phyloP scores from a whole-genome alignment of 768 basidiomycete species.

The Crassisporium funariophilum region DNA sequence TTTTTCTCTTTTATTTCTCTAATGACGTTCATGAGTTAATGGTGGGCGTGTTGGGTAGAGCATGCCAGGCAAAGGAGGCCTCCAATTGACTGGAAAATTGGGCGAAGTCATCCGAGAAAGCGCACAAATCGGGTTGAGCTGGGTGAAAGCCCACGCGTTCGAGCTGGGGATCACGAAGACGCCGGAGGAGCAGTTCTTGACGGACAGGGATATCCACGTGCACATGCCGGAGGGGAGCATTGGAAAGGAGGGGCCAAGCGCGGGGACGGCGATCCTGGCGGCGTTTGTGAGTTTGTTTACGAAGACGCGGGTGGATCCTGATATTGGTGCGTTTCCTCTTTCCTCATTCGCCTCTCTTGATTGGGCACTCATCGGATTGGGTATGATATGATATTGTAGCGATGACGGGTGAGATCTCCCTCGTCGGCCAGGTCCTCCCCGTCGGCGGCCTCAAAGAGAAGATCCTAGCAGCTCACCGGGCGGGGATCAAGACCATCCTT shows the following conservation, averaged over 20 bases:
- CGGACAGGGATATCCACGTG: constrained; percentile 88
- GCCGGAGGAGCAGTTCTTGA: constrained; percentile 74
- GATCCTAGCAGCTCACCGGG: constrained; percentile 94
- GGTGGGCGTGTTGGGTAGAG: constrained; percentile 59
- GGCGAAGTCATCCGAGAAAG: constrained; percentile 98
- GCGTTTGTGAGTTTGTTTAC: constrained; percentile 94
- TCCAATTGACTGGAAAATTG: constrained; percentile 95
- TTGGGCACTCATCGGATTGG: background rate
- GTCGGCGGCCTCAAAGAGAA: constrained; percentile 97
- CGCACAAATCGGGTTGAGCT: constrained; percentile 92
- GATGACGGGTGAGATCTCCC: constrained; percentile 98
- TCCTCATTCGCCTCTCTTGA: background rate
- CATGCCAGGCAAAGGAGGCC: constrained; percentile 93
- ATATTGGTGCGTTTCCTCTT: constrained; percentile 68
- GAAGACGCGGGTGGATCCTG: constrained; percentile 77
- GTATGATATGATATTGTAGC: constrained; percentile 45
- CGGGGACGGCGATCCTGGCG: constrained; percentile 90
- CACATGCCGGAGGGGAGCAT: constrained; percentile 97
- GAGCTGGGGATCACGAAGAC: constrained; percentile 83
- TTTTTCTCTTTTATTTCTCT: constrained; percentile 16
- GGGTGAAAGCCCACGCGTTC: constrained; percentile 89
- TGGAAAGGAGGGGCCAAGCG: constrained; percentile 95
- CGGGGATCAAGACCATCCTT: constrained; percentile 91
- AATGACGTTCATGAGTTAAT: background rate
- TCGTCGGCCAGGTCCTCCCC: constrained; percentile 93